Evolutionary conservation across 2,329 filamentous ascomycete genomes (phyloP), one percentile per base, ranked within the genome.

Genomic region (Aspergillus sp.): DNA sequence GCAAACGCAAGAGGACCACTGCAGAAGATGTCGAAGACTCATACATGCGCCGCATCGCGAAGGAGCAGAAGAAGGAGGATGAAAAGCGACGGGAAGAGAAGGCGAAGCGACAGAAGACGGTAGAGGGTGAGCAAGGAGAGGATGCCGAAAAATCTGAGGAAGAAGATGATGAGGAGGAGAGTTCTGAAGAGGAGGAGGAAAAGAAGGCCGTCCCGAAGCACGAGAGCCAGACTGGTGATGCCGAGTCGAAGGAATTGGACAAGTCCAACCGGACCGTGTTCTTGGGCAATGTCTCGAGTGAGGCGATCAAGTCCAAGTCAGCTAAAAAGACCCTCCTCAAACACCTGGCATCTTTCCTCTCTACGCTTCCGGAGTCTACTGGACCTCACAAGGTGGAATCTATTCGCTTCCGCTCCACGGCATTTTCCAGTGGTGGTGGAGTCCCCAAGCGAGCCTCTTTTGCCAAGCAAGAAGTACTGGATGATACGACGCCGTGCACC

Each of bases 381-480:
- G 80, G 80, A 11, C 80, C 83, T 19, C 89, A 91, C 76, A 93
- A 90, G 70, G 82, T 99, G 48, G 91, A 96, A 74, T 96, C 93
- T 2, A 83, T 99, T 62, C 91, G 95, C 21, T 99, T 98, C 82
- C 91, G 95, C 60, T 98, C 94, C 7, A 91, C 92, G 13, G 90
- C 95, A 2, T 98, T 96, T 75, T 85, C 90, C 5, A 87, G 87
- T 27, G 71, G 72, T 39, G 85, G 82, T 38, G 82, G 87, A 15
- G 84, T 97, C 59, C 95, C 95, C 53, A 97, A 96, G 80, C 91
- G 94, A 64, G 95, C 94, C n/a, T 90, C 95, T 23, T 98, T 88
- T 75, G 95, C 94, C 63, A 96, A 91, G 69, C 92, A 93, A 74
- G 88, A 92, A 23, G 82, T 98, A 60, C 94, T 97, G 89, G 88